Evolutionary conservation across 257 asterid species (phyloP).

Genomic region (Primulina eburnea): DNA sequence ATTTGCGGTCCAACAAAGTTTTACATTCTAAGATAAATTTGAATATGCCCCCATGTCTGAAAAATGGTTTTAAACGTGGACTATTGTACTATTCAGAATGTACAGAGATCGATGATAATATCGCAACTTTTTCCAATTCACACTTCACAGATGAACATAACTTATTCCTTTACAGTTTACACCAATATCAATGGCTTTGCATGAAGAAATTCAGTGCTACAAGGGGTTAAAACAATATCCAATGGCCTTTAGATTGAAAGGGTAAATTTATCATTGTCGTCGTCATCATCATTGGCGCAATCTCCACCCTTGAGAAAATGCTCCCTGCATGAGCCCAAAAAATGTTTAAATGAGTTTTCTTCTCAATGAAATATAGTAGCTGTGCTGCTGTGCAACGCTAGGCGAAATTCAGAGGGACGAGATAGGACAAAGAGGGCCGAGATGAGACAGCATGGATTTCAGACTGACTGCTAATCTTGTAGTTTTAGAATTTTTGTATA

Average conservation of each 20-base stretch:
- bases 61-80: background rate
- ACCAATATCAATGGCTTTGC: background rate
- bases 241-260: slow-evolving; percentile 15
- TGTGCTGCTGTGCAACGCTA: background rate
- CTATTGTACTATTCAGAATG: background rate
- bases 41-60: background rate
- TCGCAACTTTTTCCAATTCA: background rate
- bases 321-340: slow-evolving; percentile 62
- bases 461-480: background rate
- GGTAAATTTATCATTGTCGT: slow-evolving; percentile 25
- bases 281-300: slow-evolving; percentile 27
- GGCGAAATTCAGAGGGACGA: background rate
- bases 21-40: no score
- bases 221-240: background rate
- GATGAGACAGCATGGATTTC: background rate
- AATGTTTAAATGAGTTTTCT: background rate
- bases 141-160: background rate
- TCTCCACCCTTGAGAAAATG: slow-evolving; percentile 51
- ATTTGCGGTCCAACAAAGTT: no score
- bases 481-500: background rate
- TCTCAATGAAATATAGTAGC: background rate
- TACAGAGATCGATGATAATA: background rate
- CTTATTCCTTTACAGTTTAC: background rate
- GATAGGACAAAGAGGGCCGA: background rate
- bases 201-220: background rate